Conservation (phyloP, 1,139 yeast species). For the Maudiozyma humilis region DNA sequence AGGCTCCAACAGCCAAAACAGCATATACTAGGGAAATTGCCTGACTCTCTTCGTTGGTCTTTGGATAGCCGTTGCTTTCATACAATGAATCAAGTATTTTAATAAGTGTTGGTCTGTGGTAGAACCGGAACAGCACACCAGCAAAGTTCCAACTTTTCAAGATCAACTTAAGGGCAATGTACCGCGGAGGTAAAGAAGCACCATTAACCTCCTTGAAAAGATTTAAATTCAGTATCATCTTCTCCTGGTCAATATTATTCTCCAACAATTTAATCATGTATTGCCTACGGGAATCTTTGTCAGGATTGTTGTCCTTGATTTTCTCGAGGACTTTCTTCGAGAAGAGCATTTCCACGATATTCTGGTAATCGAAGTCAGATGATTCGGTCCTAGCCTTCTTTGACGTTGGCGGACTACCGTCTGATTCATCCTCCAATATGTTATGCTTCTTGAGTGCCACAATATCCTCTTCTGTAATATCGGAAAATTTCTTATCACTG, state of each 20-base stretch:
- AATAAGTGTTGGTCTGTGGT: conserved; percentile 73
- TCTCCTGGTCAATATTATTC: conserved; percentile 6
- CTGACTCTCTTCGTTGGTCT: conserved; percentile 63
- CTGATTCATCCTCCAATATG: neutral
- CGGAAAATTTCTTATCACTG: conserved; percentile 31
- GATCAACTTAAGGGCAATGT: conserved; percentile 60
- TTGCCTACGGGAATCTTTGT: conserved; percentile 6
- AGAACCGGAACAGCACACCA: conserved; percentile 74
- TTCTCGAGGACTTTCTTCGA: conserved; percentile 8
- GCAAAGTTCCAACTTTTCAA: conserved; percentile 80
- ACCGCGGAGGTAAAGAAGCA: conserved; percentile 52
- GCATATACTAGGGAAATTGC: conserved; percentile 73
- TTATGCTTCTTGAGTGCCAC: conserved; percentile 33
- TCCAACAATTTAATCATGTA: conserved; percentile 5
- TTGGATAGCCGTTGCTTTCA: conserved; percentile 50
- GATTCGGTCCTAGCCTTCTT: conserved; percentile 2
- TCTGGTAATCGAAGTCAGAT: conserved; percentile 9
- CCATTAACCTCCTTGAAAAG: conserved; percentile 8
- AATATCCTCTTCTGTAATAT: neutral
- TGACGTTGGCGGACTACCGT: neutral
- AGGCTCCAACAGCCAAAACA: conserved; percentile 64
- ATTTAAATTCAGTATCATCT: conserved; percentile 4
- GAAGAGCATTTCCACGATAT: conserved; percentile 10
- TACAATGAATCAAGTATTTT: conserved; percentile 49
- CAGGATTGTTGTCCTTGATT: conserved; percentile 2